Evolutionary conservation across 148 eudicot species (phyloP).

Genomic region (Spergularia marina): DNA sequence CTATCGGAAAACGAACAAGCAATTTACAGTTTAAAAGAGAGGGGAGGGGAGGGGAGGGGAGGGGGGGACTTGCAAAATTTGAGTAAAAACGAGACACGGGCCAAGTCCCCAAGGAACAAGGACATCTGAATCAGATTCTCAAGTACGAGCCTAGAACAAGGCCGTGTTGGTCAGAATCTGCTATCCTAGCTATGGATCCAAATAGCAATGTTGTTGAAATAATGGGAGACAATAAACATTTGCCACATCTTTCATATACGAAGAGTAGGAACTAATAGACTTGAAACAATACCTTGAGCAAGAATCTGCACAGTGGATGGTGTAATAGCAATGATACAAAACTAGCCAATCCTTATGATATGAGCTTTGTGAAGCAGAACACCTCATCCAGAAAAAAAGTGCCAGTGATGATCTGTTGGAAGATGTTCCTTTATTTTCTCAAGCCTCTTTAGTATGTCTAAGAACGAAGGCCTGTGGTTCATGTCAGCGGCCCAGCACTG

Average conservation of each 20-base stretch:
- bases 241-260: constrained; percentile 11
- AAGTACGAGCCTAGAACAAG: not conserved
- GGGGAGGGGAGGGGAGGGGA: not conserved
- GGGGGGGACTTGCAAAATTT: no score
- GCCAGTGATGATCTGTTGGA: constrained; percentile 74
- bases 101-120: not conserved
- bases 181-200: constrained; percentile 6
- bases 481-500: constrained; percentile 85
- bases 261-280: constrained; percentile 3
- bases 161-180: constrained; percentile 11
- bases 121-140: constrained; percentile 5
- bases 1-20: not conserved
- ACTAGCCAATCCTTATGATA: not conserved
- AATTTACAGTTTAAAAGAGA: not conserved
- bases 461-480: constrained; percentile 77
- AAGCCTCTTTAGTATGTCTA: constrained; percentile 82
- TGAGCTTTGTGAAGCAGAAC: constrained; percentile 6
- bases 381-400: constrained; percentile 56
- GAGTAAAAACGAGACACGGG: no score
- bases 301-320: constrained; percentile 13
- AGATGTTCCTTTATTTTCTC: constrained; percentile 66
- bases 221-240: constrained; percentile 17
- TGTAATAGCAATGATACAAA: not conserved
- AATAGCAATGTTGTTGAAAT: constrained; percentile 8
- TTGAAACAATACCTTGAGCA: constrained; percentile 14